Evolutionary conservation across 129 eudicot genomes (phyloP).

Genomic region (Flaveria brownii): DNA sequence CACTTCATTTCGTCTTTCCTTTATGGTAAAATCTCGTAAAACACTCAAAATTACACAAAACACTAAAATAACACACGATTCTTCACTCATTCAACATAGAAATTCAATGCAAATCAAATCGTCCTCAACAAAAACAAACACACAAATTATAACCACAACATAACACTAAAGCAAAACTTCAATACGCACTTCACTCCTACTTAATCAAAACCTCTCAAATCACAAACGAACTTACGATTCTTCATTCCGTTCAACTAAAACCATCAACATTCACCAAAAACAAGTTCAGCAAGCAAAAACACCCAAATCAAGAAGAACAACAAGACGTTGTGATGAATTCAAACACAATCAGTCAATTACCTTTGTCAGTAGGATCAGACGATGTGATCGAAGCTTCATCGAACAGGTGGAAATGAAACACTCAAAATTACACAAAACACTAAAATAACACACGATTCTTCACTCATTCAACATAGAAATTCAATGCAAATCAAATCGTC

Average conservation of each 20-base stretch:
- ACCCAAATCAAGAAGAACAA: neutral
- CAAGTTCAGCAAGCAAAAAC: neutral
- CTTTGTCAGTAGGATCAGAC: conserved; percentile 4
- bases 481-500: neutral
- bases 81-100: neutral
- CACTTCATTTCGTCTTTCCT: neutral
- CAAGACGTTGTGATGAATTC: neutral
- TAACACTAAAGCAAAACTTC: neutral
- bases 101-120: neutral
- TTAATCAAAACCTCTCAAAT: neutral
- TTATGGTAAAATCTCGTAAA: neutral
- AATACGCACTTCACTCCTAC: neutral
- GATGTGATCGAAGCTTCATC: conserved; percentile 20
- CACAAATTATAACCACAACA: neutral
- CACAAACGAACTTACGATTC: neutral
- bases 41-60: neutral
- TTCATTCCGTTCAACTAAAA: neutral
- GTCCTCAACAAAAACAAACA: neutral
- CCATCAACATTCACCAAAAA: neutral
- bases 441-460: neutral
- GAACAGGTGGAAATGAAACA: neutral
- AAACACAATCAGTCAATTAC: neutral
- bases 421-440: neutral
- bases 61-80: neutral
- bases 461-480: neutral